Base-by-base conservation (phyloP, 768 basidiomycete genomes). In the Epithele typhae region DNA sequence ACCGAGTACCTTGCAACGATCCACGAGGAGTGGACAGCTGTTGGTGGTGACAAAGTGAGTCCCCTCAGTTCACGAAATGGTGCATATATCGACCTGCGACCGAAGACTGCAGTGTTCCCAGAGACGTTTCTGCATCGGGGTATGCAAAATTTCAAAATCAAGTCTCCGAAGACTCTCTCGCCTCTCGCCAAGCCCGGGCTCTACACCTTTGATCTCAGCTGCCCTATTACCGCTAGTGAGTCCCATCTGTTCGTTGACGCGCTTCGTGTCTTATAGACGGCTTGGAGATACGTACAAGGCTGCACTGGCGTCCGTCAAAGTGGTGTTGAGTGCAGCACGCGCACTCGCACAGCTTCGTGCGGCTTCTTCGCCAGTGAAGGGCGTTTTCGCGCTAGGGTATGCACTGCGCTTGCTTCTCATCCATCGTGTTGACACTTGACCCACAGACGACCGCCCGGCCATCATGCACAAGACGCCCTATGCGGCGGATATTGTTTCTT, bases 401-500 rank as follows among this genome's bases (percentile, higher is more conserved):
- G 56, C n/a, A n/a, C n/a, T n/a, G n/a, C n/a, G n/a, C n/a, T n/a
- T 40, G 39, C 32, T 37, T 22, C 18, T 22, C 30, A 43, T 40
- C n/a, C n/a, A n/a, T n/a, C n/a, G n/a, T n/a, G n/a, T n/a, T n/a
- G n/a, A n/a, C n/a, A n/a, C n/a, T n/a, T n/a, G n/a, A n/a, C n/a
- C 27, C 22, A 18, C 37, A 64, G 55, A 25, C 61, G 65, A 1
- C 66, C 67, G 2, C 66, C 66, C 0, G 66, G 64, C 4, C 66
- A 67, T 38, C 66, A 68, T 39, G 62, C 66, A 2, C 55, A 64
- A 2, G 42, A 50, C 1, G 30, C 51, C 0, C 41, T 67, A 22
- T 61, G 62, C 43, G 67, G 66, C 12, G 65, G 67, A 4, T 69
- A 68, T 46, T 68, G 67, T 49, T 67, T 58, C 51, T 36, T 68